Evolutionary conservation across 2,329 filamentous ascomycete species (phyloP).

Genomic region (Pseudocercospora fuligena): DNA sequence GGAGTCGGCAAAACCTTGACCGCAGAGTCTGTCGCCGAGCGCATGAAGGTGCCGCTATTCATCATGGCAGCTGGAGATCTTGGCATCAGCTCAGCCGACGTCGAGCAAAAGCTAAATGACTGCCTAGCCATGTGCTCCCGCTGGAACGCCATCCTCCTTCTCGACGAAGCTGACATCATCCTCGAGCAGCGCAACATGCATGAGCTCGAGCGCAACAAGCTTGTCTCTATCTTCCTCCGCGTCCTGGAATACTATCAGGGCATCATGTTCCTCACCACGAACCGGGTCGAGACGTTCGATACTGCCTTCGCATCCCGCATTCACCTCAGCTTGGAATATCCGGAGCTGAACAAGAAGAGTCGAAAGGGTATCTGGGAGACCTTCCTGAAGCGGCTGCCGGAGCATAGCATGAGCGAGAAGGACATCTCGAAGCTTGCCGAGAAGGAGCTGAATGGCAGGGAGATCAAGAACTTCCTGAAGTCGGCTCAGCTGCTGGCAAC

Average conservation of each 20-base stretch:
- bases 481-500: constrained; percentile 44
- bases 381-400: constrained; percentile 43
- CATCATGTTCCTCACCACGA: constrained; percentile 53
- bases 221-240: constrained; percentile 50
- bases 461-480: constrained; percentile 52
- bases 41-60: constrained; percentile 57
- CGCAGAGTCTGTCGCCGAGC: constrained; percentile 56
- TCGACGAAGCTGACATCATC: constrained; percentile 57
- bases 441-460: constrained; percentile 46
- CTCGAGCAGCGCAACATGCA: constrained; percentile 46
- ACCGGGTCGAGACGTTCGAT: constrained; percentile 52
- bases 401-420: constrained; percentile 31
- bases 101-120: constrained; percentile 52
- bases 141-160: constrained; percentile 59
- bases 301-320: constrained; percentile 54
- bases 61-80: constrained; percentile 57
- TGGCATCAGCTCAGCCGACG: constrained; percentile 47
- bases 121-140: constrained; percentile 53
- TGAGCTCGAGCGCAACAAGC: constrained; percentile 52
- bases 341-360: constrained; percentile 44
- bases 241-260: constrained; percentile 47
- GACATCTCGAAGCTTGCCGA: constrained; percentile 40
- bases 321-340: constrained; percentile 50
- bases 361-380: constrained; percentile 52
- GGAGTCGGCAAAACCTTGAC: constrained; percentile 62